A percentile compares a stretch with the other conserved stretches of the same genome.
These are phyloP conservation scores for sweet orange (Citrus sinensis) DNA, from an alignment of 345 rosid genomes.

Conservation along the genomic window DNA sequence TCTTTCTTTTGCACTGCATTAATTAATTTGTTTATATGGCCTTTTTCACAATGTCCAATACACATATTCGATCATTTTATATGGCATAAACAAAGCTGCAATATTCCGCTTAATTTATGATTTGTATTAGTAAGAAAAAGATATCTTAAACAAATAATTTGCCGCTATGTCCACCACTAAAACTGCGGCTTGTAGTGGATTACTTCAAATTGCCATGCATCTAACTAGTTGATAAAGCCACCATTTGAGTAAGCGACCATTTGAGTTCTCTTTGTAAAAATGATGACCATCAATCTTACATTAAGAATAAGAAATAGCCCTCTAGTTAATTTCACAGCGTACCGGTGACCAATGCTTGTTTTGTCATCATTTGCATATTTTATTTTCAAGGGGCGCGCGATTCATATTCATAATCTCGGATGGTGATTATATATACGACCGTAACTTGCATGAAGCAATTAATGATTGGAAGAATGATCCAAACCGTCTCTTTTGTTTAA, in stretches of 20 bases:
- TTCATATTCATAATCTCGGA: not conserved
- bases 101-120: slow-evolving; percentile 13
- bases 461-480: too few species aligned
- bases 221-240: not conserved
- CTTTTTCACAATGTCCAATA: slow-evolving; percentile 4
- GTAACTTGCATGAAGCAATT: not conserved
- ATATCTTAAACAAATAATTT: not conserved
- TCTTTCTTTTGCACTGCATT: slow-evolving; percentile 4
- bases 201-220: not conserved
- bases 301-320: not conserved
- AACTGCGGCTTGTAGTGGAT: not conserved
- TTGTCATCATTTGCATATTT: too few species aligned
- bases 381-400: not conserved
- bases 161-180: not conserved
- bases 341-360: too few species aligned
- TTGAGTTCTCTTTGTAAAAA: not conserved
- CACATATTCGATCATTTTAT: not conserved
- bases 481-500: too few species aligned
- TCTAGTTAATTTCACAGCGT: too few species aligned
- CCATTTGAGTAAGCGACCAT: not conserved
- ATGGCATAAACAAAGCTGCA: slow-evolving; percentile 11
- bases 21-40: not conserved
- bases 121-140: not conserved
- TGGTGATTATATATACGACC: not conserved
- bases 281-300: not conserved